Evolutionary conservation across 2,329 filamentous ascomycete genomes (phyloP).

Genomic region (Plectosphaerella plurivora): DNA sequence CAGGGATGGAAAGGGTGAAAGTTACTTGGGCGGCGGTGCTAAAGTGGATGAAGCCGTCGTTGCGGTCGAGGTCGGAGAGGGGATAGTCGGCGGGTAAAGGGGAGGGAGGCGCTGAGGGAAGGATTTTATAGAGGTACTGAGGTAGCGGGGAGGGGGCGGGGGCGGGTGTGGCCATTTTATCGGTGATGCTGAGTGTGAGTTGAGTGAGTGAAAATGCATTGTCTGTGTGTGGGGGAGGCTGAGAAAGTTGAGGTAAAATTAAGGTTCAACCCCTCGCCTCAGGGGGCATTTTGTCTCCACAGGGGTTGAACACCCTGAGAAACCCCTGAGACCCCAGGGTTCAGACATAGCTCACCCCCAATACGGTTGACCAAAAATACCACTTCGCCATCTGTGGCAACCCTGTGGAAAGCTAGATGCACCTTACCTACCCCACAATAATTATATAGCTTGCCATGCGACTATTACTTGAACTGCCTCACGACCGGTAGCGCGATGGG

Average conservation of each 20-base stretch:
- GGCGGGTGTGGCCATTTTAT: constrained; percentile 15
- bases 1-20: neutral
- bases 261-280: neutral
- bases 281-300: neutral
- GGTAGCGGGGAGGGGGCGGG: constrained; percentile 24
- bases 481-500: no score
- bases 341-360: no score
- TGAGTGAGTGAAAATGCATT: neutral
- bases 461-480: no score
- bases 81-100: constrained; percentile 51
- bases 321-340: no score
- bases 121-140: constrained; percentile 56
- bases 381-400: no score
- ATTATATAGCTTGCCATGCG: no score
- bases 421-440: no score
- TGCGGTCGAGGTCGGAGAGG: constrained; percentile 53
- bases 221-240: neutral
- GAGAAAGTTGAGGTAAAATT: neutral
- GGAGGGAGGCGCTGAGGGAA: constrained; percentile 44
- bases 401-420: no score
- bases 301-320: no score
- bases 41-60: constrained; percentile 59
- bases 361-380: no score
- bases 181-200: neutral
- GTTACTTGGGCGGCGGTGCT: constrained; percentile 51